Conservation (phyloP, 805 yeast genomes). For the Yarrowia osloensis region DNA sequence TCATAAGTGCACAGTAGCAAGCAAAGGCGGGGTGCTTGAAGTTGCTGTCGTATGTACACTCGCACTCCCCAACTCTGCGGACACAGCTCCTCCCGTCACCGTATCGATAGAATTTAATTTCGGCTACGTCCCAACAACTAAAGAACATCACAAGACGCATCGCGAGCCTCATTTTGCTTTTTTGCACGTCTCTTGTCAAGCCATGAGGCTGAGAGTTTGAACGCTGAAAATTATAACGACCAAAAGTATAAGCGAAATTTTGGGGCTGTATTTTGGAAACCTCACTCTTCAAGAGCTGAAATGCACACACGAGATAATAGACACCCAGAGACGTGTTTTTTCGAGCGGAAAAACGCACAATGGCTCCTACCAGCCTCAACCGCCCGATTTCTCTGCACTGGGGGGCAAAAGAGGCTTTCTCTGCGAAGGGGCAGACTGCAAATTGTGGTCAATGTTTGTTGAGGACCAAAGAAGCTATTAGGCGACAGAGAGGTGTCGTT, state of each 20-base stretch:
- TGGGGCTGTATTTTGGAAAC: background rate
- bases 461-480: too few relatives aligned
- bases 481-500: too few relatives aligned
- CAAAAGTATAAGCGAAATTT: background rate
- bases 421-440: background rate
- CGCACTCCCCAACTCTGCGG: too few relatives aligned
- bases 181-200: too few relatives aligned
- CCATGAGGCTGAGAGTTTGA: background rate
- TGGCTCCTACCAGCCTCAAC: slow-evolving; percentile 1
- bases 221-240: background rate
- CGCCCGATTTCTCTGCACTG: background rate
- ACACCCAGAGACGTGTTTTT: background rate
- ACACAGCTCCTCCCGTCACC: too few relatives aligned
- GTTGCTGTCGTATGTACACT: too few relatives aligned
- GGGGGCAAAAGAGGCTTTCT: background rate
- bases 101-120: too few relatives aligned
- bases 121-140: background rate
- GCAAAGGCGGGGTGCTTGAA: too few relatives aligned
- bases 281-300: background rate
- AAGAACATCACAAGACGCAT: slow-evolving; percentile 4
- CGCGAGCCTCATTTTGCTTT: background rate
- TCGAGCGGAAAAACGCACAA: background rate
- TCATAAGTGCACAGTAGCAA: background rate
- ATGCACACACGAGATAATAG: background rate
- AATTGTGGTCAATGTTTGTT: background rate